These are phyloP conservation scores for Aspergillus pseudoviridinutans DNA, from an alignment of 2,329 filamentous ascomycete species.

Conservation along the genomic window DNA sequence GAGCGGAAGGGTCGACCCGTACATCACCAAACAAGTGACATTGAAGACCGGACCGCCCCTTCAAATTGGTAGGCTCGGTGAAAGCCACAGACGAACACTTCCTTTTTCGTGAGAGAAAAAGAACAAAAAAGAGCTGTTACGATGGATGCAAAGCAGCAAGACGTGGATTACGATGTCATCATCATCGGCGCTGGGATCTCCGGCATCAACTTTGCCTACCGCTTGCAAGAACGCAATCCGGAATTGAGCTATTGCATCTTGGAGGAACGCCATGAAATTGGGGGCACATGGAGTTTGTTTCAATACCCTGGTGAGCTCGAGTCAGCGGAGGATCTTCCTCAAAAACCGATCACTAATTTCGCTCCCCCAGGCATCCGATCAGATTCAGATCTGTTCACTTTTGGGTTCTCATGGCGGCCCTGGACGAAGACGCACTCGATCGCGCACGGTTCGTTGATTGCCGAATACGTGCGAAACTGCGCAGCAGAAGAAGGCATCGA, in stretches of 20 bases:
- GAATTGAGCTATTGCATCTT: conserved; percentile 57
- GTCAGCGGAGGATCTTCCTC: no score
- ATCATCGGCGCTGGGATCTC: conserved; percentile 66
- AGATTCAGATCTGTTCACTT: conserved; percentile 56
- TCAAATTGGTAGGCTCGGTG: no score
- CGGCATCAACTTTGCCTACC: conserved; percentile 66
- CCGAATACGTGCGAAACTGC: conserved; percentile 49
- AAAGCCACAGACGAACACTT: no score
- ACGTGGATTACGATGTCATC: conserved; percentile 42
- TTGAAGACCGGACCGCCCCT: no score
- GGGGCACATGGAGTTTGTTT: conserved; percentile 73
- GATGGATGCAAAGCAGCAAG: no score
- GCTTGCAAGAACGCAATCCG: conserved; percentile 54
- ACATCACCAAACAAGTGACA: no score
- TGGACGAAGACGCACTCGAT: conserved; percentile 52
- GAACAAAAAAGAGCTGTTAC: no score
- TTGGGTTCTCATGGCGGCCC: conserved; percentile 62
- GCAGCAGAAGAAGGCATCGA: conserved; percentile 49
- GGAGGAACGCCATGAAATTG: conserved; percentile 58
- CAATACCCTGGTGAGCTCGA: conserved; percentile 51
- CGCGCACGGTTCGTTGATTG: conserved; percentile 48
- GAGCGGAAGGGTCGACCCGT: no score
- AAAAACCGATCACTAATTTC: no score
- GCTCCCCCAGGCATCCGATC: conserved; percentile 52
- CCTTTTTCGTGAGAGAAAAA: no score